These are phyloP conservation scores for Umbelopsis ramanniana DNA, from an alignment of 192 early-diverging fungal genomes.

Conservation along the genomic window DNA sequence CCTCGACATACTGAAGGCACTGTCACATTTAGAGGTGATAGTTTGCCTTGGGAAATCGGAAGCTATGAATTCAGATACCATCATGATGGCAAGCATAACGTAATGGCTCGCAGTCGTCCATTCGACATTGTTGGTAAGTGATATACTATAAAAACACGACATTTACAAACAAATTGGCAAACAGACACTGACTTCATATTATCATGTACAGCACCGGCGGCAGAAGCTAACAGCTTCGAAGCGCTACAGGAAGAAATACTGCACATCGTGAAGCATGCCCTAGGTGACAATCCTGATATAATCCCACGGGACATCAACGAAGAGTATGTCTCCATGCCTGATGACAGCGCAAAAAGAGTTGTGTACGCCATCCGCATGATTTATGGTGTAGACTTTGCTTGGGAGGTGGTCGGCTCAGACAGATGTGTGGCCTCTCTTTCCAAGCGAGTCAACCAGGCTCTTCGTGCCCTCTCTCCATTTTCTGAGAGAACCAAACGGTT, in stretches of 20 bases:
- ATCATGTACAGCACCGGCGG: constrained; percentile 20
- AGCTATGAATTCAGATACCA: constrained; percentile 93
- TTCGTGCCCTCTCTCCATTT: constrained; percentile 2
- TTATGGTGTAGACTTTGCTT: constrained; percentile 90
- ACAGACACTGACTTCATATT: not conserved
- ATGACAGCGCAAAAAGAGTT: constrained; percentile 68
- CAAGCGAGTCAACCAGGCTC: constrained; percentile 14
- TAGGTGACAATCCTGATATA: constrained; percentile 46
- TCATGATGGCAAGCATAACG: constrained; percentile 83
- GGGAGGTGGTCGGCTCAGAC: constrained; percentile 66
- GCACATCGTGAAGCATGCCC: constrained; percentile 48
- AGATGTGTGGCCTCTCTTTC: constrained; percentile 50
- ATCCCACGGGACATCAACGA: constrained; percentile 54
- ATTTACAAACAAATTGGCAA: not conserved
- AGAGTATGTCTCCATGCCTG: constrained; percentile 58
- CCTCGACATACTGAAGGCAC: constrained; percentile 43
- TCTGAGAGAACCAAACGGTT: constrained; percentile 1
- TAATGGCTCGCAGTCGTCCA: constrained; percentile 72
- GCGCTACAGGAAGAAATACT: constrained; percentile 44
- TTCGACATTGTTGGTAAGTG: constrained; percentile 77
- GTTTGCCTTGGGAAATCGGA: constrained; percentile 86
- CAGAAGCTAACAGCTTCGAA: constrained; percentile 33
- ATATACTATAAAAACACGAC: not conserved
- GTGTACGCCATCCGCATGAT: constrained; percentile 82
- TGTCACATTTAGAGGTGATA: constrained; percentile 66